Conservation (phyloP, 140 eudicot genomes). For the Stevia rebaudiana region DNA sequence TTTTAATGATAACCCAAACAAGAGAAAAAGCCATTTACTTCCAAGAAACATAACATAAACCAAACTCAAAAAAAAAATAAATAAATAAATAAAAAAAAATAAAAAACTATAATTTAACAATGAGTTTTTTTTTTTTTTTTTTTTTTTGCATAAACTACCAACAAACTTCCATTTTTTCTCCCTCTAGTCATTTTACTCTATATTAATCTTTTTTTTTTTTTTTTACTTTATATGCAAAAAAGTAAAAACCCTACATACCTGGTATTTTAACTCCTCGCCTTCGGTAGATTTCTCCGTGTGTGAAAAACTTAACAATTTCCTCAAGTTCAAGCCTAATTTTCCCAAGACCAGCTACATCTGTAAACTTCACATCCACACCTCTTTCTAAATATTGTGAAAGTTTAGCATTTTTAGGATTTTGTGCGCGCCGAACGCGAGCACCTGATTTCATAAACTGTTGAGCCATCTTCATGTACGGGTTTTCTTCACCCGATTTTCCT, state of each 20-base stretch:
- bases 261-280: conserved; percentile 96
- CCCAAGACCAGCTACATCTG: conserved; percentile 99
- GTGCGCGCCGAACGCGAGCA: conserved; percentile 78
- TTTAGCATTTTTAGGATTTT: conserved; percentile 22
- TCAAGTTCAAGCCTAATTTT: conserved; percentile 87
- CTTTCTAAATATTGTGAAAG: conserved; percentile 73
- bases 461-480: conserved; percentile 80
- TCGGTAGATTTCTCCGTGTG: conserved; percentile 92
- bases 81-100: too few species aligned
- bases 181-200: neutral
- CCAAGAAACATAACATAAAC: neutral
- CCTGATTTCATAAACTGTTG: conserved; percentile 87
- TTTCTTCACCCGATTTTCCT: conserved; percentile 56
- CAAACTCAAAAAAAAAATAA: neutral
- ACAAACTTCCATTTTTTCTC: neutral
- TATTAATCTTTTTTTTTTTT: too few species aligned
- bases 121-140: neutral
- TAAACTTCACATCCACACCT: conserved; percentile 83
- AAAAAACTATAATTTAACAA: neutral
- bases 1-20: neutral
- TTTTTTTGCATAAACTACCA: neutral
- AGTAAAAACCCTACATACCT: conserved; percentile 36
- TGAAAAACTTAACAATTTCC: conserved; percentile 88
- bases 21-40: neutral
- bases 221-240: neutral